phyloP scores from a whole-genome alignment of 768 basidiomycete species.

The Suillus subaureus region DNA sequence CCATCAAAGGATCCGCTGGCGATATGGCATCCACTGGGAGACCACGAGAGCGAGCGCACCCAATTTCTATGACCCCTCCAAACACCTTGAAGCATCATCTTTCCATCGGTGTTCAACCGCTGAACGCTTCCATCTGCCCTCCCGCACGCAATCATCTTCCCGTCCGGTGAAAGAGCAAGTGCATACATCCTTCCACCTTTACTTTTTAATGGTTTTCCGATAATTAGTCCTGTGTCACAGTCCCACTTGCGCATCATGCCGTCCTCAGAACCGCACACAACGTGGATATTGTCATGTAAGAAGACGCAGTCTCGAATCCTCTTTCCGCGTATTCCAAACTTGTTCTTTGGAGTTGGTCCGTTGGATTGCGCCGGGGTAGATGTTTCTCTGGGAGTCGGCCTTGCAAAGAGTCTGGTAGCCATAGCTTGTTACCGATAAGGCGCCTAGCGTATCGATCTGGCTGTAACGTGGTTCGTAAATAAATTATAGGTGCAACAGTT shows the following conservation, averaged over 20 bases:
- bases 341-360: too few relatives aligned
- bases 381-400: fast-evolving
- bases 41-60: neutral
- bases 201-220: neutral
- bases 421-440: too few relatives aligned
- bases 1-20: neutral
- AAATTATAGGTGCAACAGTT: too few relatives aligned
- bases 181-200: neutral
- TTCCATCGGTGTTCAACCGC: neutral
- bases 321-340: too few relatives aligned
- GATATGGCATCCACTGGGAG: neutral
- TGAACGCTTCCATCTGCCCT: neutral
- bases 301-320: neutral
- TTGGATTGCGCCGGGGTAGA: too few relatives aligned
- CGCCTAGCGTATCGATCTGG: too few relatives aligned
- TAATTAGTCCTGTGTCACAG: neutral
- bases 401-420: too few relatives aligned
- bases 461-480: too few relatives aligned
- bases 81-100: neutral
- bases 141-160: neutral
- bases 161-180: neutral
- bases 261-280: neutral
- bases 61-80: neutral
- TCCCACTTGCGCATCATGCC: neutral
- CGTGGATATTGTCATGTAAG: neutral